Base-by-base conservation (phyloP, 768 basidiomycete species). In the Sistotremastrum suecicum region DNA sequence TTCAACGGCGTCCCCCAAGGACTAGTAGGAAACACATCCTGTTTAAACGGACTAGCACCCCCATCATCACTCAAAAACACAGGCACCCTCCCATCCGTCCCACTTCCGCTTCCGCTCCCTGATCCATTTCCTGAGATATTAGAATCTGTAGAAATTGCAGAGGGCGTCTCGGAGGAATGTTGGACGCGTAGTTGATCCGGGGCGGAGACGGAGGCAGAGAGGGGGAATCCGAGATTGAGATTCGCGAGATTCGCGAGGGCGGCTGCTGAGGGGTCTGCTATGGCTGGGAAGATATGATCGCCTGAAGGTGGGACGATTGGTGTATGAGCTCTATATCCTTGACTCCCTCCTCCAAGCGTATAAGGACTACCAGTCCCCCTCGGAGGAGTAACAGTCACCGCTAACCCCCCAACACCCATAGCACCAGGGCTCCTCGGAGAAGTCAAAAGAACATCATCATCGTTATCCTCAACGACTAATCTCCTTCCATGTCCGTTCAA, bases 1-100 rank as follows among this genome's bases (percentile, higher is more conserved):
- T 74, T 77, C 43, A 82, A 57, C 0, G 83, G 85, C 3, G 76
- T 77, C 7, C 72, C 73, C 54, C 84, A 85, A 9, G 84, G 82
- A 57, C 80, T 87, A 31, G 68, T 74, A 5, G 79, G 74, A 60
- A 78, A 78, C 9, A 60, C 46, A 43, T 83, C 83, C 47, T 72
- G 73, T 48, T 72, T 67, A 30, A 75, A 74, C 10, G 72, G 68
- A 4, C 69, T 64, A 30, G 56, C 49, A 62, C 70, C 52, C 8
- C 47, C 34, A 58, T 65, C 47, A 56, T 64, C 46, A 56, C 62
- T 65, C 45, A 69, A 45, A 48, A 71, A 77, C 30, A 74, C 52
- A 3, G 80, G 75, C 7, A 78, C 69, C 37, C 66, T 42, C 9
- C 43, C 46, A 11, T 34, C 44, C 28, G 54, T 51, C 20, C 20